These are phyloP conservation scores for Aspergillus melleus DNA, from an alignment of 2,329 filamentous ascomycete genomes.

Conservation along the genomic window DNA sequence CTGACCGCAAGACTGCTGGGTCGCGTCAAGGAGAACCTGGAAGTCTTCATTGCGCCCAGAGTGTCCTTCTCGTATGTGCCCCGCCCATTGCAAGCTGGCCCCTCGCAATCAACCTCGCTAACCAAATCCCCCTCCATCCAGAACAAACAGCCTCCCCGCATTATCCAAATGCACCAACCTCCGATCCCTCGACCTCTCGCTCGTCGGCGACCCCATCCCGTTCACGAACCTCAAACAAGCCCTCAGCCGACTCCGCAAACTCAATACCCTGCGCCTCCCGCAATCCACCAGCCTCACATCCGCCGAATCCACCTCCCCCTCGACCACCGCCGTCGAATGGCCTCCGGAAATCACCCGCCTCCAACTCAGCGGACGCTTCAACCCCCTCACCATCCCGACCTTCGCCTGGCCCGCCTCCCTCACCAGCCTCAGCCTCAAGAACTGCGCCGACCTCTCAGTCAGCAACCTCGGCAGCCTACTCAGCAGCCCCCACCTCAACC, in stretches of 20 bases:
- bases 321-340: conserved; percentile 20
- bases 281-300: conserved; percentile 23
- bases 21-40: conserved; percentile 53
- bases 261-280: conserved; percentile 50
- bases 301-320: conserved; percentile 8
- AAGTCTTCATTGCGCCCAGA: conserved; percentile 59
- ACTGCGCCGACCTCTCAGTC: conserved; percentile 27
- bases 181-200: conserved; percentile 52
- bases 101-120: not conserved
- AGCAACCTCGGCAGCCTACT: conserved; percentile 24
- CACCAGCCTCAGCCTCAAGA: conserved; percentile 25
- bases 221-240: conserved; percentile 53
- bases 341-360: conserved; percentile 26
- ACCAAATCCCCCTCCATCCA: conserved; percentile 12
- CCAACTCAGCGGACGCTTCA: conserved; percentile 28
- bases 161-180: conserved; percentile 57
- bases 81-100: not conserved
- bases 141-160: conserved; percentile 56
- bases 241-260: conserved; percentile 45
- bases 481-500: conserved; percentile 21
- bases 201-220: conserved; percentile 53
- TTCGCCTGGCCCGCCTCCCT: conserved; percentile 32
- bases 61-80: conserved; percentile 54
- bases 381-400: conserved; percentile 14
- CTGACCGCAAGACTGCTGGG: conserved; percentile 58